Base-by-base conservation (phyloP, 345 rosid genomes). In the Cardamine chenopodiifolia region DNA sequence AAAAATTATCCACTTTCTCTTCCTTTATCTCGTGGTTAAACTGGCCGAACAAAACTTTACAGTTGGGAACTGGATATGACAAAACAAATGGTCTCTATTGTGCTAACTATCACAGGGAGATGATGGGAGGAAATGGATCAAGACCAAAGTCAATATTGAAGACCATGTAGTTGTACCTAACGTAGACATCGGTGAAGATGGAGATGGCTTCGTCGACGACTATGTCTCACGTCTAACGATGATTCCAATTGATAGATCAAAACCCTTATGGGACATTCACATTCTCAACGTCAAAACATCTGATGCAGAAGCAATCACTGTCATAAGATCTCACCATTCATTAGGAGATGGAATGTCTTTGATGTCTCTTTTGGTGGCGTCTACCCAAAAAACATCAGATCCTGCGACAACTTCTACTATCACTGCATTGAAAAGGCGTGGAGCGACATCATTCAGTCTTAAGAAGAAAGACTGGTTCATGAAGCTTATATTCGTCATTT, bases 231-330 rank as follows among this genome's bases (percentile, higher is more conserved):
- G 83, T 56, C 76, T 86, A n/a, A 78, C 78, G 35, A 75, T 76
- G 35, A 54, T 66, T 5, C 85, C 88, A 1, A 10, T 90, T 62
- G 90, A 88, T 75, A 5, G 42, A 35, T 80, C 89, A 5, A 83
- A 82, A 54, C 91, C 93, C 5, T 63, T 86, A 8, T 90, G 96
- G 93, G 91, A 90, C 54, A 62, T 90, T 23, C 96, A 88, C 75
- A 47, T 90, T 45, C 84, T 90, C 8, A 87, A 87, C 58, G 56
- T 86, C 10, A 83, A 65, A 66, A 86, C 88, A 15, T 76, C 80
- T 0, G 88, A 86, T 15, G 91, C 96, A 8, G 86, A 86, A 74
- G 79, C 93, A 0, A 14, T 73, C 2, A 55, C 56, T 20, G 57
- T 86, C 40, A 59, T 82, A 34, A 56, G 87, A 45, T 52, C 76